These are phyloP conservation scores for Starmerella potacharoeniae DNA, from an alignment of 805 yeast species.

Conservation along the genomic window DNA sequence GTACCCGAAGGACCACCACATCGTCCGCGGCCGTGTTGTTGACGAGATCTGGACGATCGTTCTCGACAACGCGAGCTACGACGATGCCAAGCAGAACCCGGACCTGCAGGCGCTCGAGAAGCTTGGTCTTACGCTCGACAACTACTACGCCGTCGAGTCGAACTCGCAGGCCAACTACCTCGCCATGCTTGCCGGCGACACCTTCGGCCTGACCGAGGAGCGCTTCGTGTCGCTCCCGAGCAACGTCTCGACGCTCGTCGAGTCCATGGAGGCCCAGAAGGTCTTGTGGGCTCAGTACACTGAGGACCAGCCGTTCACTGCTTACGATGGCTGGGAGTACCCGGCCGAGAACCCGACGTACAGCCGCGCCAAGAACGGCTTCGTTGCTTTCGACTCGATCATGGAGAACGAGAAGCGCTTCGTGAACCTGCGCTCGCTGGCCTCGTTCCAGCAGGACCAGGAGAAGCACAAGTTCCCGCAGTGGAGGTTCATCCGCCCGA, in stretches of 20 bases:
- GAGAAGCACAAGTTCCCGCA: slow-evolving; percentile 37
- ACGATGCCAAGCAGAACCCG: slow-evolving; percentile 38
- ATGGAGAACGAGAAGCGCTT: slow-evolving; percentile 30
- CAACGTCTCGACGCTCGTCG: slow-evolving; percentile 40
- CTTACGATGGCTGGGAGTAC: slow-evolving; percentile 40
- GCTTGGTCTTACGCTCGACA: slow-evolving; percentile 37
- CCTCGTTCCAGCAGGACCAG: slow-evolving; percentile 35
- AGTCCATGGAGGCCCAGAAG: slow-evolving; percentile 36
- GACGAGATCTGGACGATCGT: slow-evolving; percentile 33
- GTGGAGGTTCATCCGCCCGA: slow-evolving; percentile 44
- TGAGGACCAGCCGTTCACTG: slow-evolving; percentile 44
- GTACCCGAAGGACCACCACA: slow-evolving; percentile 26
- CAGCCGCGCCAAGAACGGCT: slow-evolving; percentile 44
- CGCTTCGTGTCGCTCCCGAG: slow-evolving; percentile 36
- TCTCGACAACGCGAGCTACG: slow-evolving; percentile 43
- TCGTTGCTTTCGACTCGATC: slow-evolving; percentile 35
- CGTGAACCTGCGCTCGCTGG: slow-evolving; percentile 39
- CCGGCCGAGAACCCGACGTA: slow-evolving; percentile 35
- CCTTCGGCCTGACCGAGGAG: slow-evolving; percentile 39
- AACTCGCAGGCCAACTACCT: slow-evolving; percentile 47
- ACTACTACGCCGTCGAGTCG: slow-evolving; percentile 43
- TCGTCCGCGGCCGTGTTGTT: slow-evolving; percentile 23
- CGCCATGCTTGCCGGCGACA: slow-evolving; percentile 41
- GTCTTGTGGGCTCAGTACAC: slow-evolving; percentile 47
- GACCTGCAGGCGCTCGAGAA: slow-evolving; percentile 35